Evolutionary conservation across 2,329 filamentous ascomycete genomes (phyloP).

Genomic region (Zasmidium citrigriseum): DNA sequence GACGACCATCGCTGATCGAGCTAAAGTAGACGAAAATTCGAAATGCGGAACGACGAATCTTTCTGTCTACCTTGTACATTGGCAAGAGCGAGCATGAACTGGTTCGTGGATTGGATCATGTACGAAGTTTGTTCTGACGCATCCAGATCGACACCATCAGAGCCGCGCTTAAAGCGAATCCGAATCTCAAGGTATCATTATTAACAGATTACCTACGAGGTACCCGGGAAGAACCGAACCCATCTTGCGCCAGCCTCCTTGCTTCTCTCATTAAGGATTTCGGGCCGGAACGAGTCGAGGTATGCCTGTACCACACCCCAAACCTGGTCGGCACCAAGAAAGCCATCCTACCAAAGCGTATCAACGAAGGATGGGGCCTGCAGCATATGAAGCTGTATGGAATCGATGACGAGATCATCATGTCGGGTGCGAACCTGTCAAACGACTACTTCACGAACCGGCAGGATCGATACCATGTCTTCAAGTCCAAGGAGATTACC

Average conservation of each 20-base stretch:
- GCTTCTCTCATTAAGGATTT: conserved; percentile 83
- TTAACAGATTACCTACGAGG: conserved; percentile 89
- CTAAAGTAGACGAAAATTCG: conserved; percentile 71
- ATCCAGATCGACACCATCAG: conserved; percentile 71
- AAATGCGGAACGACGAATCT: conserved; percentile 75
- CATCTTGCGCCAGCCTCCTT: conserved; percentile 86
- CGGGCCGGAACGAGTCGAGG: conserved; percentile 78
- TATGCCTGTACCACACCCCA: conserved; percentile 97
- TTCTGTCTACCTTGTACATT: conserved; percentile 81
- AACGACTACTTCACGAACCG: conserved; percentile 95
- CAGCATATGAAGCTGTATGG: conserved; percentile 99
- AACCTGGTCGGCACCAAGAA: conserved; percentile 89
- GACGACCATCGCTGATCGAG: conserved; percentile 10
- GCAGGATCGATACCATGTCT: conserved; percentile 91
- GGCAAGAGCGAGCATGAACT: conserved; percentile 1
- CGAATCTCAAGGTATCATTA: conserved; percentile 78
- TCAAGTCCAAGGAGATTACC: conserved; percentile 75
- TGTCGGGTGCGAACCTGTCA: conserved; percentile 93
- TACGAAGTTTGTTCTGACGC: conserved; percentile 12
- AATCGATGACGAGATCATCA: conserved; percentile 89
- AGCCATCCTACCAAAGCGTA: conserved; percentile 77
- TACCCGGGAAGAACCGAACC: conserved; percentile 81
- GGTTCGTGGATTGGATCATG: no score
- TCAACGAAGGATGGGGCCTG: conserved; percentile 97
- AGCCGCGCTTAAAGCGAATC: conserved; percentile 72